phyloP scores from a whole-genome alignment of 345 rosid genomes.

The Chamaenerion angustifolium region DNA sequence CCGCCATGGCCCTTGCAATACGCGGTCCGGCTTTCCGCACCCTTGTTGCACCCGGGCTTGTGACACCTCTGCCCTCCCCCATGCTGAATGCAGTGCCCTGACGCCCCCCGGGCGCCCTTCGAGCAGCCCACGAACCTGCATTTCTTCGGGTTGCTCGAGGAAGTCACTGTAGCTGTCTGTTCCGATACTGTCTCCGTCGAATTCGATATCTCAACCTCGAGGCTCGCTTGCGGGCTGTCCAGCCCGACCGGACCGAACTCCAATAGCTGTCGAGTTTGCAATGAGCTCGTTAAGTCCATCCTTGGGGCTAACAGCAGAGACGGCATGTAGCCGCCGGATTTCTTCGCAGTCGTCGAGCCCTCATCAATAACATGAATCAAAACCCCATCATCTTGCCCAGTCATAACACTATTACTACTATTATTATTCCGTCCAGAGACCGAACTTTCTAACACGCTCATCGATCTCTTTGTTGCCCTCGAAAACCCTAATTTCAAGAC shows the following conservation, averaged over 20 bases:
- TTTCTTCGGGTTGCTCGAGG: conserved; percentile 44
- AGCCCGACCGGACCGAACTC: conserved; percentile 27
- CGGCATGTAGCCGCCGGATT: conserved; percentile 82
- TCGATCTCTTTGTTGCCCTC: conserved; percentile 29
- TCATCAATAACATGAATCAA: conserved; percentile 62
- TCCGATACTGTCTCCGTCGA: conserved; percentile 41
- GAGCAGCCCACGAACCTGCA: conserved; percentile 66
- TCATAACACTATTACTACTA: no score
- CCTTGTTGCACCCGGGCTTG: conserved; percentile 74
- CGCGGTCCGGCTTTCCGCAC: conserved; percentile 86
- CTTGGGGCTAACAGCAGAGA: conserved; percentile 70
- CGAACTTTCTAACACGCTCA: conserved; percentile 36
- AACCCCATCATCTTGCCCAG: no score
- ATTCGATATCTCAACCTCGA: conserved; percentile 37
- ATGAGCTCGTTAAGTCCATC: conserved; percentile 18
- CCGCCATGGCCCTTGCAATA: conserved; percentile 95
- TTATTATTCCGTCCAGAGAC: conserved; percentile 24
- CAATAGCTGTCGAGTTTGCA: conserved; percentile 29
- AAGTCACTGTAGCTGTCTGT: conserved; percentile 36
- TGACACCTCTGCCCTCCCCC: conserved; percentile 97
- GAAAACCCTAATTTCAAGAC: conserved; percentile 73
- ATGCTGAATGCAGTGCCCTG: conserved; percentile 86
- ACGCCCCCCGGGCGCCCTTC: conserved; percentile 88
- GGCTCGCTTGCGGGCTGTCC: conserved; percentile 21
- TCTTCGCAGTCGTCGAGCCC: conserved; percentile 93